A percentile compares a stretch with the other conserved stretches of the same genome.
phyloP scores from a whole-genome alignment of 2,329 filamentous ascomycete genomes.

The Metarhizium sp. region DNA sequence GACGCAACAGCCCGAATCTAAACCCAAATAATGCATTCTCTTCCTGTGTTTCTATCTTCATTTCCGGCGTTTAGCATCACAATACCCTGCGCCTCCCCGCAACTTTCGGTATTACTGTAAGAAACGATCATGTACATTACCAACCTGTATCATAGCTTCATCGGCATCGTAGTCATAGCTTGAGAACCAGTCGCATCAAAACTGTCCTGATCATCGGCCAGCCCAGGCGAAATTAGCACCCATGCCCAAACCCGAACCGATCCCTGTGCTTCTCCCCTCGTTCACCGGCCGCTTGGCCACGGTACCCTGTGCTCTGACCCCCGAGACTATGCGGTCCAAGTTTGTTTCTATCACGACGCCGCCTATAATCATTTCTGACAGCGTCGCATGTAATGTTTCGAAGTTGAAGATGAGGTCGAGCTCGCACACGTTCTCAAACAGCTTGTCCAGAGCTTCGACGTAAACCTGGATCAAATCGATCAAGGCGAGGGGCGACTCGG shows the following conservation, averaged over 20 bases:
- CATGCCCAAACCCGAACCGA: constrained; percentile 44
- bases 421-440: constrained; percentile 99
- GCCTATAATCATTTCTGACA: constrained; percentile 91
- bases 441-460: constrained; percentile 84
- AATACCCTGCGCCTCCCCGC: not conserved
- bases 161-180: not conserved
- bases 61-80: not conserved
- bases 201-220: constrained; percentile 17
- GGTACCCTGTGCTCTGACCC: constrained; percentile 67
- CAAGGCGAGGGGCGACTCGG: constrained; percentile 87
- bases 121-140: constrained; percentile 1
- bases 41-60: not conserved
- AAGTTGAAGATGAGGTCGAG: constrained; percentile 98
- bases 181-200: not conserved
- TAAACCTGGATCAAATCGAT: constrained; percentile 98
- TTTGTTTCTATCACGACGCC: constrained; percentile 92
- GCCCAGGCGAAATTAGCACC: constrained; percentile 50
- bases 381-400: constrained; percentile 83
- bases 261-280: constrained; percentile 42
- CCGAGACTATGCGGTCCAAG: constrained; percentile 77
- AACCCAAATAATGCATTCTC: constrained; percentile 9
- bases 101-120: not conserved
- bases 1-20: constrained; percentile 16
- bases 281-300: constrained; percentile 74
- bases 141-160: not conserved